Evolutionary conservation across 139 green algal genomes (phyloP).

Genomic region (Volvox reticuliferus): DNA sequence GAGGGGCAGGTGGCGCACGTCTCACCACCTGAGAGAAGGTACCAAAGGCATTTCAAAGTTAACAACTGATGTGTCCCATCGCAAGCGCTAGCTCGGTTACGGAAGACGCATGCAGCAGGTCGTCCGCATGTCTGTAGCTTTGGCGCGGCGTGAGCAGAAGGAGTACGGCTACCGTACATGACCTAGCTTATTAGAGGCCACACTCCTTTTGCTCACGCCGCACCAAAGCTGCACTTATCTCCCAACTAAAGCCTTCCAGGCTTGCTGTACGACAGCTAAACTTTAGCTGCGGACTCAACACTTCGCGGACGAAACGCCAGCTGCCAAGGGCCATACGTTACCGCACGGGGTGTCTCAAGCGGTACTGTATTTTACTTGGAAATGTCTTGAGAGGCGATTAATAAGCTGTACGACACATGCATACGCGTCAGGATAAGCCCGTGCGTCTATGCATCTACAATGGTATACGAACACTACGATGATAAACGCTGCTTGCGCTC

Average conservation of each 20-base stretch:
- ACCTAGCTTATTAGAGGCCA: background rate
- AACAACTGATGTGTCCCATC: no score
- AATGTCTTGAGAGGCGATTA: no score
- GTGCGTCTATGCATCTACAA: no score
- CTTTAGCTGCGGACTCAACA: background rate
- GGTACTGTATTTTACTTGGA: background rate
- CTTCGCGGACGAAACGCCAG: background rate
- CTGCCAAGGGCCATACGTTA: background rate
- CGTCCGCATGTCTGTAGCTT: background rate
- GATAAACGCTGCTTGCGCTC: no score
- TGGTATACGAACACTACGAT: no score
- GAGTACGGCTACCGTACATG: background rate
- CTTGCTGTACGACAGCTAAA: background rate
- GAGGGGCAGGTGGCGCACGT: constrained; percentile 17
- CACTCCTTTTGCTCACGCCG: background rate
- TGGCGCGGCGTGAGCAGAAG: no score
- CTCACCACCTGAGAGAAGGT: background rate
- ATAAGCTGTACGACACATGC: background rate
- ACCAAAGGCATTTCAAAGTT: no score
- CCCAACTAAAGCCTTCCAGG: background rate
- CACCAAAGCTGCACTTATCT: background rate
- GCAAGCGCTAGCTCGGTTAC: no score
- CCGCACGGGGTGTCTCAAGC: background rate
- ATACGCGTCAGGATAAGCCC: background rate
- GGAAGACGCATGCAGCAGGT: background rate